phyloP scores from a whole-genome alignment of 2,329 filamentous ascomycete genomes.

The Metarhizium album region DNA sequence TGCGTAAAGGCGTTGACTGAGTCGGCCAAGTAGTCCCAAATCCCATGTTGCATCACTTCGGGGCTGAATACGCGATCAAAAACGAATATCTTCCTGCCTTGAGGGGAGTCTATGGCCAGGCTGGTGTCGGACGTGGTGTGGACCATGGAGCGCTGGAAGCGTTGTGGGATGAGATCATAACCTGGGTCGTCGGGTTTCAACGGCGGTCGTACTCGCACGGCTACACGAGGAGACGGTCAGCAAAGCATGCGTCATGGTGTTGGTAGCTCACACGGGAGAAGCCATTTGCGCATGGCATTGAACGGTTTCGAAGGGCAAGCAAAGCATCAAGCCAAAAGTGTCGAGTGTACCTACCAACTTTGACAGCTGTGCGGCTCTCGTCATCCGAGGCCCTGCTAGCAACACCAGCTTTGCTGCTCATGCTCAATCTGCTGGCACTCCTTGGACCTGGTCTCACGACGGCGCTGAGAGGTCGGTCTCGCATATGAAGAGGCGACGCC shows the following conservation, averaged over 20 bases:
- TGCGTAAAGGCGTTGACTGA: constrained; percentile 84
- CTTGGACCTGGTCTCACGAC: constrained; percentile 63
- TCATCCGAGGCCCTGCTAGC: constrained; percentile 83
- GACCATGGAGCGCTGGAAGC: constrained; percentile 87
- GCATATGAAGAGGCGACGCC: constrained; percentile 46
- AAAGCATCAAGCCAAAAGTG: background rate
- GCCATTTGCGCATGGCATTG: background rate
- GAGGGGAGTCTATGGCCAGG: constrained; percentile 78
- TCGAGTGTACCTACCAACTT: constrained; percentile 65
- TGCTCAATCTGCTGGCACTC: constrained; percentile 79
- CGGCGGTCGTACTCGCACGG: constrained; percentile 84
- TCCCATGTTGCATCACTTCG: constrained; percentile 71
- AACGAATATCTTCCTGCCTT: constrained; percentile 89
- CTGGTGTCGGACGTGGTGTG: constrained; percentile 80
- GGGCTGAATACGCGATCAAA: constrained; percentile 92
- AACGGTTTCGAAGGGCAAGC: background rate
- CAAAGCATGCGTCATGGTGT: background rate
- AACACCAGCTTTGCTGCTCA: constrained; percentile 63
- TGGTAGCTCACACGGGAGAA: too few relatives aligned
- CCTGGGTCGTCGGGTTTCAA: constrained; percentile 77
- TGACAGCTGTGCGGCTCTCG: constrained; percentile 81
- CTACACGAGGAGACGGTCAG: constrained; percentile 33
- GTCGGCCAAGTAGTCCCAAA: constrained; percentile 91
- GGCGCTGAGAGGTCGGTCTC: constrained; percentile 67
- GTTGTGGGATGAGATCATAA: constrained; percentile 88